Base-by-base conservation (phyloP, 768 basidiomycete genomes). In the Termitomyces sp. region DNA sequence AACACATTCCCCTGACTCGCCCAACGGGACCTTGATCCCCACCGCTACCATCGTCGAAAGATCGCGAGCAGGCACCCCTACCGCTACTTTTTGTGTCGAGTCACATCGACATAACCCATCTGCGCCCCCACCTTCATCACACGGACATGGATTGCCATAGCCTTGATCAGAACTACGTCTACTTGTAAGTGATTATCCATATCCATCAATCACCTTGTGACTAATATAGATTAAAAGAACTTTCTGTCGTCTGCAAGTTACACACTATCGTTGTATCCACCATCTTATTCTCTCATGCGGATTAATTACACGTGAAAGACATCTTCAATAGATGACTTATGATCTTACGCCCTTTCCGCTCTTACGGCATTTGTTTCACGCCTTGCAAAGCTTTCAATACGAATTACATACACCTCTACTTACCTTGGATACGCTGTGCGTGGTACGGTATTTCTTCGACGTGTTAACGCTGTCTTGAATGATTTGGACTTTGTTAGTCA, bases 1-100 rank as follows among this genome's bases (percentile, higher is more conserved):
- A 20, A 73, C 72, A 10, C 76, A 72, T 20, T 79, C 79, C 26
- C 66, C 70, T 16, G 76, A 74, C 20, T 79, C 80, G 30, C 66
- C 69, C 11, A 76, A 74, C 41, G 72, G 68, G 30, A 79, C 78
- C 2, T 67, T 79, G 35, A 65, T 75, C 26, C 79, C 73, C 24
- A 80, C 74, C 55, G 70, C 78, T 58, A 79, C 80, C 38, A 71
- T 82, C 62, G 73, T 74, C 43, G 79, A 82, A 67, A 71, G 77
- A 51, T 77, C 83, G 6, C 75, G 74, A 59, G 71, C 77, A 18
- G 77, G 76, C 32, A 74, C 80, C 7, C 78, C 78, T 10, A 74
- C 80, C 11, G 78, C 78, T 16, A 66, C 70, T 52, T 63, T 72
- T 22, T 76, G 74, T 51, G 68, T 66, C 55, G 63, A 65, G 45